These are phyloP conservation scores for Trichothecium roseum DNA, from an alignment of 2,329 filamentous ascomycete species.

Conservation along the genomic window DNA sequence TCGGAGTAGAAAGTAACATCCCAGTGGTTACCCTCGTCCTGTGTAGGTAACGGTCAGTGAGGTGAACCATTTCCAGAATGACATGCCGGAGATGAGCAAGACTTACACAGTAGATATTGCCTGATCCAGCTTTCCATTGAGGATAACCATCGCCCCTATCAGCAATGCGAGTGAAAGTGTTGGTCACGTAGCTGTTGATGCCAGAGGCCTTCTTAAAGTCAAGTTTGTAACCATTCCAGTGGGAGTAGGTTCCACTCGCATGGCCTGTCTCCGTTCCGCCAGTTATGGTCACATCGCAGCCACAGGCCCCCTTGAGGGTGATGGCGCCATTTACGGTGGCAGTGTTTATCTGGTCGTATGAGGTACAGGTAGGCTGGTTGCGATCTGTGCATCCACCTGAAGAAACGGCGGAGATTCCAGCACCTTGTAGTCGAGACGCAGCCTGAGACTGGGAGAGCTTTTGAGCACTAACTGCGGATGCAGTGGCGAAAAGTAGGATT, in stretches of 20 bases:
- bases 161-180: slow-evolving; percentile 11
- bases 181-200: slow-evolving; percentile 11
- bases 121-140: slow-evolving; percentile 12
- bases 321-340: slow-evolving; percentile 13
- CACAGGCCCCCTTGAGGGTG: slow-evolving; percentile 13
- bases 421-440: slow-evolving; percentile 8
- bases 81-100: neutral
- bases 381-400: slow-evolving; percentile 12
- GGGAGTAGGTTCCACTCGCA: slow-evolving; percentile 10
- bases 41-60: neutral
- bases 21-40: slow-evolving; percentile 13
- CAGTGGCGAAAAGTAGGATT: no score
- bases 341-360: slow-evolving; percentile 12
- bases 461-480: slow-evolving; percentile 2
- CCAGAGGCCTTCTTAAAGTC: slow-evolving; percentile 11
- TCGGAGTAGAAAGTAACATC: slow-evolving; percentile 11
- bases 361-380: slow-evolving; percentile 11
- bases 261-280: slow-evolving; percentile 14
- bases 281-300: slow-evolving; percentile 11
- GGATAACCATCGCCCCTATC: slow-evolving; percentile 11
- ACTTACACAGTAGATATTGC: slow-evolving; percentile 15
- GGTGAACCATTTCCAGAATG: neutral
- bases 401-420: slow-evolving; percentile 12
- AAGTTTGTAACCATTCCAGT: slow-evolving; percentile 14
- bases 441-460: slow-evolving; percentile 11